Base-by-base conservation (phyloP, 352 stramenopile species). In the Phytophthora sp. region DNA sequence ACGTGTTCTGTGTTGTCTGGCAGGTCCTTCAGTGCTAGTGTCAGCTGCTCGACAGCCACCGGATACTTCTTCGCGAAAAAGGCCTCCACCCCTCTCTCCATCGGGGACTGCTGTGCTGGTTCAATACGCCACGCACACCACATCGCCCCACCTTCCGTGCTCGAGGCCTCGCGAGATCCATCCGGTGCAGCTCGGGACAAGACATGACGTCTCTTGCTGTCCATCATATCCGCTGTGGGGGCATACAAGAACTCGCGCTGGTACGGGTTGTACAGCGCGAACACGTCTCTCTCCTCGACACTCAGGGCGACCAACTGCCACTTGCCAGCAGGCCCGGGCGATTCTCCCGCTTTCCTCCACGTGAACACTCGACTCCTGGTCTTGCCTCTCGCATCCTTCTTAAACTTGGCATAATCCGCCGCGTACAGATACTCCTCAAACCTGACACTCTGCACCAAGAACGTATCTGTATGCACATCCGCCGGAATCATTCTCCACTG, bases 181-280 rank as follows among this genome's bases (percentile, higher is more conserved):
- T 89, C 61, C 4, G 68, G 67, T 64, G 79, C 83, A 35, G 74
- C 63, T 44, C 79, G 61, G 10, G 83, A 84, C 23, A 88, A 54
- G 9, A 90, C 79, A 50, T 87, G 65, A 0, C 83, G 77, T 32
- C 83, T 67, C 6, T 89, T 71, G 35, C 52, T 60, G 37, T 92
- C 83, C 55, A 85, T 76, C 41, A 82, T n/a, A 43, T 82, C 67
- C 13, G 73, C 73, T 5, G 43, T 70, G 1, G 83, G 77, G 31
- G 81, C 69, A 53, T 89, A 89, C 35, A 92, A 64, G 69, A 86
- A 91, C 63, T 90, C 77, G 15, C 82, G 77, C 35, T 89, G 79
- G 60, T 92, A 88, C 21, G 79, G 73, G 54, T 92, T 92, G 54
- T 92, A 92, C 3, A 92, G 52, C 11, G 77, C 81, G 68, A 89